These are phyloP conservation scores for Sarcodon aspratus DNA, from an alignment of 768 basidiomycete genomes.

Conservation along the genomic window DNA sequence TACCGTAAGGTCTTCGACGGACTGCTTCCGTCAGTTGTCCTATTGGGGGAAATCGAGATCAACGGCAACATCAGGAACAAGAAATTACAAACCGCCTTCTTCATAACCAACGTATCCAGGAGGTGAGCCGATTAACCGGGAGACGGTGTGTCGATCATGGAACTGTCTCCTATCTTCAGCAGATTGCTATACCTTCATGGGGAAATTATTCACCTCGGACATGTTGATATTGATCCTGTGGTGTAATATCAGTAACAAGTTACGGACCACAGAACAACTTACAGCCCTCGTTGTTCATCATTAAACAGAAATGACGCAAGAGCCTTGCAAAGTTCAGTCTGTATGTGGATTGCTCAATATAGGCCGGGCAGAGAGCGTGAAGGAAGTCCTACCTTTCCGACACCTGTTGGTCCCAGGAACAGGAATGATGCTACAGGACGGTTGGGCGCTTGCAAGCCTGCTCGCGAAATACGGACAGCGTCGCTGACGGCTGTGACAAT, in stretches of 20 bases:
- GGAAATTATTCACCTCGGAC: constrained; percentile 45
- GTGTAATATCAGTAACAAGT: not conserved
- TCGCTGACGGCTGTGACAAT: constrained; percentile 80
- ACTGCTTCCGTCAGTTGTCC: constrained; percentile 60
- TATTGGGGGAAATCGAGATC: constrained; percentile 6
- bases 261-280: constrained; percentile 16
- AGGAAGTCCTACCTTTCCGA: constrained; percentile 48
- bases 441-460: constrained; percentile 81
- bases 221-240: constrained; percentile 83
- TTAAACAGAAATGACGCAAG: constrained; percentile 85
- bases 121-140: constrained; percentile 82
- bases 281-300: constrained; percentile 80
- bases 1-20: constrained; percentile 46
- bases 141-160: constrained; percentile 86
- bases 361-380: not conserved
- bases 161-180: constrained; percentile 33
- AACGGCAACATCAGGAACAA: not conserved
- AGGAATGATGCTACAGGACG: constrained; percentile 89
- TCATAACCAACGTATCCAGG: constrained; percentile 83
- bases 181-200: not conserved
- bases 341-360: constrained; percentile 5
- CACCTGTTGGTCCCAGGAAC: constrained; percentile 83
- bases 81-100: constrained; percentile 43
- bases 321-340: constrained; percentile 87
- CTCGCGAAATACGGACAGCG: constrained; percentile 86